Evolutionary conservation across 1,139 yeast genomes (phyloP).

Genomic region (Dujonia santamariae): DNA sequence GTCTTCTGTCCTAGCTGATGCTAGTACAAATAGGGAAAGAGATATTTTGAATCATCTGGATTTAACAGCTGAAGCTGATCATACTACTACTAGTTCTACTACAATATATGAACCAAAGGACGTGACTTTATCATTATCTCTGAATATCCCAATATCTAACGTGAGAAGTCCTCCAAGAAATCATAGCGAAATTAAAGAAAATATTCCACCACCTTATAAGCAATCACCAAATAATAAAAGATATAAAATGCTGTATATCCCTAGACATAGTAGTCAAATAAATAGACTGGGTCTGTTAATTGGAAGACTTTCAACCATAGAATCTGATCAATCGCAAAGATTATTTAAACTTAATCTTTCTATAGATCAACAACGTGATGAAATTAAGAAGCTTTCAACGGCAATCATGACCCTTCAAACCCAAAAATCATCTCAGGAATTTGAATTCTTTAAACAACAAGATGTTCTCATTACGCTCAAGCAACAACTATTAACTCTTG

Average conservation of each 20-base stretch:
- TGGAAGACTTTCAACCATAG: slow-evolving; percentile 10
- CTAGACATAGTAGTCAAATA: not conserved
- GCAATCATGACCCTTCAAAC: slow-evolving; percentile 32
- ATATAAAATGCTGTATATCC: not conserved
- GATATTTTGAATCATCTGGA: too few relatives aligned
- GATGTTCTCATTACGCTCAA: slow-evolving; percentile 25
- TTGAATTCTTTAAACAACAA: slow-evolving; percentile 38
- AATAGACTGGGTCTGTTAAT: not conserved
- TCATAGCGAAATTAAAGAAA: too few relatives aligned
- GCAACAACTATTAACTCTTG: slow-evolving; percentile 16
- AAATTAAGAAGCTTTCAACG: slow-evolving; percentile 19
- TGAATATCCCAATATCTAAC: too few relatives aligned
- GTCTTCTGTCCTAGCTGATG: too few relatives aligned
- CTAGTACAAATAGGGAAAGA: too few relatives aligned
- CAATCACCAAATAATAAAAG: slow-evolving; percentile 3
- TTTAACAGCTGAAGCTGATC: too few relatives aligned
- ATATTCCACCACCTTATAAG: not conserved
- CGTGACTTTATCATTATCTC: too few relatives aligned
- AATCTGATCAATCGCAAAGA: slow-evolving; percentile 11
- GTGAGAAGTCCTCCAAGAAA: too few relatives aligned
- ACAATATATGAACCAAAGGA: too few relatives aligned
- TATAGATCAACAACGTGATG: slow-evolving; percentile 15
- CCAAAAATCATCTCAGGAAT: slow-evolving; percentile 32
- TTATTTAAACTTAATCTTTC: slow-evolving; percentile 13
- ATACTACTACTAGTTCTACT: too few relatives aligned